phyloP scores from a whole-genome alignment of 176 grass and related monocot species.

The Ampelocalamus luodianensis region DNA sequence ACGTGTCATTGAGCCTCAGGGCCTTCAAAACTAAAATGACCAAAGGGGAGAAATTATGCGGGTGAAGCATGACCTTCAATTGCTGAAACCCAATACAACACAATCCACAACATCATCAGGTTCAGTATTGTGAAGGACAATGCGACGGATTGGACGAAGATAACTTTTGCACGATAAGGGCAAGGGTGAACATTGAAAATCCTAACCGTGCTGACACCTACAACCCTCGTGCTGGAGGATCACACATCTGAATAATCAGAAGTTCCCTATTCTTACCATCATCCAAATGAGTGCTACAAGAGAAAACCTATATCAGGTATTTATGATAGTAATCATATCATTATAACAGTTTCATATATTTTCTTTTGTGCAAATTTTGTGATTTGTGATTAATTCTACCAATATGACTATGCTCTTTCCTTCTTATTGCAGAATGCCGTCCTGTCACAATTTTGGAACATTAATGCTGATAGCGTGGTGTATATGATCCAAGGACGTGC shows the following conservation, averaged over 20 bases:
- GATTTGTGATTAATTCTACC: background rate
- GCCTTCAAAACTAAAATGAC: no score
- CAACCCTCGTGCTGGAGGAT: no score
- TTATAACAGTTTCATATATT: background rate
- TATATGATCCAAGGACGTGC: conserved; percentile 37
- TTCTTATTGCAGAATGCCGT: conserved; percentile 27
- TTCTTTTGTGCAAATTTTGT: background rate
- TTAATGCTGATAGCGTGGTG: conserved; percentile 48
- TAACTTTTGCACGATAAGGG: no score
- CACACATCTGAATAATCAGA: no score
- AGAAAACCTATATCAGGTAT: conserved; percentile 47
- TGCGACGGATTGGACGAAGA: no score
- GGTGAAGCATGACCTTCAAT: background rate
- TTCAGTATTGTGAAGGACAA: no score
- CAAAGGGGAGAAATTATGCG: no score
- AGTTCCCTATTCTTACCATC: no score
- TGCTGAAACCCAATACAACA: background rate
- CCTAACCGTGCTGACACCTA: no score
- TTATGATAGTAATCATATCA: background rate
- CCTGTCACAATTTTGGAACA: conserved; percentile 35
- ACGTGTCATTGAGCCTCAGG: conserved; percentile 34
- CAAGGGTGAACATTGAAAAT: no score
- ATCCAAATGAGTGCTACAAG: no score
- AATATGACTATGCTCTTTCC: background rate
- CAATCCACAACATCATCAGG: background rate